Evolutionary conservation across 1,284 basidiomycete species (phyloP).

Genomic region (Cutaneotrichosporon sp.): DNA sequence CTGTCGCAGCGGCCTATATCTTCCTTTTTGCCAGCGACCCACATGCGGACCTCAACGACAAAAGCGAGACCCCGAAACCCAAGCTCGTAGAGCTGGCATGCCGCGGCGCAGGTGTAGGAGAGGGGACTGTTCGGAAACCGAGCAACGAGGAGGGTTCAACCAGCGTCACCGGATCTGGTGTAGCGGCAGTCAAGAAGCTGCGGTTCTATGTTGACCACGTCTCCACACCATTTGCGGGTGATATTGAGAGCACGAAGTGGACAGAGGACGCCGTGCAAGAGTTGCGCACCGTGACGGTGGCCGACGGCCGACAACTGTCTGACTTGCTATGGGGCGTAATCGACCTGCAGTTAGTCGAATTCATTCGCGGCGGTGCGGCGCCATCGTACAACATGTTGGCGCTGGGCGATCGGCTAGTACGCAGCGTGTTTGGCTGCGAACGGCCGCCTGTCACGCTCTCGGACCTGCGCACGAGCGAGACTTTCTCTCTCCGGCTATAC

Average conservation of each 20-base stretch:
- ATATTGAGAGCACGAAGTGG: constrained; percentile 31
- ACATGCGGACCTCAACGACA: neutral
- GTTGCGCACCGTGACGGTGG: constrained; percentile 21
- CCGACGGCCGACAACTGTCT: constrained; percentile 21
- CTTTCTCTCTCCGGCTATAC: constrained; percentile 25
- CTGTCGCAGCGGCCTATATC: constrained; percentile 31
- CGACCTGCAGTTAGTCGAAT: constrained; percentile 29
- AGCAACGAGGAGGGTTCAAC: neutral
- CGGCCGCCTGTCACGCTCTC: constrained; percentile 20
- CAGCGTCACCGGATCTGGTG: neutral
- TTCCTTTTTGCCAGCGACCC: constrained; percentile 19
- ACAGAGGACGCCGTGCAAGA: constrained; percentile 28
- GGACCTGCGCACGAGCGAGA: constrained; percentile 20
- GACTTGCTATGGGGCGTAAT: constrained; percentile 35
- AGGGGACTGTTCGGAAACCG: neutral
- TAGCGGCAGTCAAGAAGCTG: constrained; percentile 16
- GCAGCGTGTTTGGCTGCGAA: constrained; percentile 12
- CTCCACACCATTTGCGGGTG: constrained; percentile 26
- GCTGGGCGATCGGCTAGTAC: constrained; percentile 27
- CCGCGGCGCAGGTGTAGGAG: constrained; percentile 21
- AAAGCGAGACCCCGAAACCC: constrained; percentile 11
- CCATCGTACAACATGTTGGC: constrained; percentile 29
- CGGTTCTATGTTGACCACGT: constrained; percentile 27
- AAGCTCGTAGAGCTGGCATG: constrained; percentile 28
- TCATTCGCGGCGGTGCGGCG: constrained; percentile 28